These are phyloP conservation scores for Pseudogymnoascus sp. DNA, from an alignment of 2,329 filamentous ascomycete species.

Conservation along the genomic window DNA sequence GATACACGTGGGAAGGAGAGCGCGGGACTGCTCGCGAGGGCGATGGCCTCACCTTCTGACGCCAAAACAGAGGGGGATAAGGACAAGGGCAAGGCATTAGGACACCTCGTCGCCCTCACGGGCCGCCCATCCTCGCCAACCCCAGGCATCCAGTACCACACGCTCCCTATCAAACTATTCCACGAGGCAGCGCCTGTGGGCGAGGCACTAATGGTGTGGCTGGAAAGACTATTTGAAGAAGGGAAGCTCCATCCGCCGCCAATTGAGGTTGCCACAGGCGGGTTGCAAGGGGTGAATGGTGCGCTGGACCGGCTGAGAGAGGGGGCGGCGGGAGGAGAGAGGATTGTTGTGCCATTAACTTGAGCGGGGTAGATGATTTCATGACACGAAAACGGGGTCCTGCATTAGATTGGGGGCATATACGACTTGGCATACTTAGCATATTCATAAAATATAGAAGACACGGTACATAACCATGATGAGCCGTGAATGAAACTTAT, in stretches of 20 bases:
- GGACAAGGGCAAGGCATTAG: background rate
- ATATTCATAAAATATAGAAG: background rate
- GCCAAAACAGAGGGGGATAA: no score
- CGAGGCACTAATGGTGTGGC: slow-evolving; percentile 56
- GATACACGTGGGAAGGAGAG: slow-evolving; percentile 63
- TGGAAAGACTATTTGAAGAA: slow-evolving; percentile 56
- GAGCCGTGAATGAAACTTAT: background rate
- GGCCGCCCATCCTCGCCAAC: background rate
- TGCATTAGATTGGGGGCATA: slow-evolving; percentile 2
- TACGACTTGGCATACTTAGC: background rate
- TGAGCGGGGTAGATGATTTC: background rate
- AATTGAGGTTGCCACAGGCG: slow-evolving; percentile 34
- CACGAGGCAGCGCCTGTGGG: slow-evolving; percentile 62
- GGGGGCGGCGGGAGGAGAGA: slow-evolving; percentile 61
- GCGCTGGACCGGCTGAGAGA: slow-evolving; percentile 25
- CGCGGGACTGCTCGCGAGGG: slow-evolving; percentile 44
- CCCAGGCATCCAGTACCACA: slow-evolving; percentile 36
- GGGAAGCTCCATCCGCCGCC: slow-evolving; percentile 53
- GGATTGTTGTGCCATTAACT: slow-evolving; percentile 52
- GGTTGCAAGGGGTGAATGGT: background rate
- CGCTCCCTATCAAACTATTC: slow-evolving; percentile 70
- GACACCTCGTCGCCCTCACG: slow-evolving; percentile 17
- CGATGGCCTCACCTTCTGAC: slow-evolving; percentile 18
- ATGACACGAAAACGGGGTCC: background rate
- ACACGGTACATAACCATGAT: background rate